Evolutionary conservation across 306 rosid genomes (phyloP), one percentile per base, ranked within the genome.

Genomic region (Betula pendula): DNA sequence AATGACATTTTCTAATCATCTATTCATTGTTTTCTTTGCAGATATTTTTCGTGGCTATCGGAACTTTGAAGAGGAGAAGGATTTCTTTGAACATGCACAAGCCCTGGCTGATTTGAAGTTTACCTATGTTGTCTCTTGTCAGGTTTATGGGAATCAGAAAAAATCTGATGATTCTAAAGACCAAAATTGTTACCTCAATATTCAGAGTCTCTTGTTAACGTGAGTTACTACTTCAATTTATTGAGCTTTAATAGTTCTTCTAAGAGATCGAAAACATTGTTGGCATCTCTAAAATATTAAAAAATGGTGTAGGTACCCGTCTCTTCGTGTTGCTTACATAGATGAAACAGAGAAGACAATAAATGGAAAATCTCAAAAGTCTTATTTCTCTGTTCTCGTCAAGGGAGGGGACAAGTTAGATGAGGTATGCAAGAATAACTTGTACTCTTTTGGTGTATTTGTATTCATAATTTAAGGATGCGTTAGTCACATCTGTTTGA

Each of bases 61-160:
- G 76, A 75, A 81, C 73, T 10, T 70, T 66, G 42, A 38, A 22
- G 84, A 86, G 2, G 68, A 51, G 68, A 81, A 13, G 70, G 80
- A 29, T 48, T 83, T 78, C 70, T 10, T 2, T 29, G 86, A 84
- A 2, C 80, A 80, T 50, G 92, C 94, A 35, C 85, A 88, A 78
- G 98, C 98, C 83, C 73, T 92, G 81, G 96, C 95, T 40, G 94
- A 95, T 87, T 85, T 95, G 43, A 95, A 95, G 88, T 95, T 95
- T 81, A 95, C 96, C n/a, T 95, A 95, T 79, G 98, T 95, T 63
- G 97, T 95, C 78, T 95, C 99, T 63, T 95, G 99, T 81, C 99
- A 92, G 81, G 5, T 91, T 68, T 95, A 91, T 49, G 97, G 98
- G 77, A 73, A 83, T 50, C 99, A 91, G 42, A 95, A 92, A 77